Evolutionary conservation across 1,139 yeast genomes (phyloP).

Genomic region (Candida glucosophila): DNA sequence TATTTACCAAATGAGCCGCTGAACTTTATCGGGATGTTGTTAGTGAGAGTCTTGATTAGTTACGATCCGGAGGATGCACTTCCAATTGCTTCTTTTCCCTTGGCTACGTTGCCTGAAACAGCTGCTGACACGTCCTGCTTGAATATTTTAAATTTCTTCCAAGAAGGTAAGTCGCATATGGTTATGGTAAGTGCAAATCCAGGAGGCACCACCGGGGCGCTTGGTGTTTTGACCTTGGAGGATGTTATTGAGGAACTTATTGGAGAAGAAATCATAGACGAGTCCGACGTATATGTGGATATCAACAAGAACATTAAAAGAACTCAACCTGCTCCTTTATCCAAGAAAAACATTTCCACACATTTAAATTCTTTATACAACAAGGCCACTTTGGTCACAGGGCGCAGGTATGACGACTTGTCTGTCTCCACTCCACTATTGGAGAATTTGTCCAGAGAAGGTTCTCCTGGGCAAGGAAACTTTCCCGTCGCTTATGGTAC

Average conservation of each 20-base stretch:
- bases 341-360: conserved; percentile 61
- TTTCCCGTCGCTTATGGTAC: conserved; percentile 10
- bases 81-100: conserved; percentile 88
- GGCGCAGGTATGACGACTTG: conserved; percentile 21
- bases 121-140: conserved; percentile 86
- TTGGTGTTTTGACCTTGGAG: conserved; percentile 88
- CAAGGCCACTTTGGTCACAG: too few relatives aligned
- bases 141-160: conserved; percentile 90
- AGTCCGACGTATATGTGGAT: conserved; percentile 90
- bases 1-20: conserved; percentile 83
- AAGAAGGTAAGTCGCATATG: conserved; percentile 97
- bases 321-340: conserved; percentile 76
- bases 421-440: conserved; percentile 5
- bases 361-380: conserved; percentile 56
- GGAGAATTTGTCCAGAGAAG: conserved; percentile 1
- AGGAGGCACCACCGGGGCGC: conserved; percentile 80
- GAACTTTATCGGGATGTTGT: conserved; percentile 90
- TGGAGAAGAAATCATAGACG: conserved; percentile 97
- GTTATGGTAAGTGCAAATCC: conserved; percentile 83
- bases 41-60: conserved; percentile 85
- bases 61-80: conserved; percentile 95
- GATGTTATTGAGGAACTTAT: conserved; percentile 96
- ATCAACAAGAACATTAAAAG: conserved; percentile 82
- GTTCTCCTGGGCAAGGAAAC: conserved; percentile 3
- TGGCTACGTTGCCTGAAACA: conserved; percentile 95